Percentiles rank a stretch among this genome's conserved stretches.
Evolutionary conservation across 1,139 yeast species (phyloP).

Genomic region (Yamadazyma atlantica): DNA sequence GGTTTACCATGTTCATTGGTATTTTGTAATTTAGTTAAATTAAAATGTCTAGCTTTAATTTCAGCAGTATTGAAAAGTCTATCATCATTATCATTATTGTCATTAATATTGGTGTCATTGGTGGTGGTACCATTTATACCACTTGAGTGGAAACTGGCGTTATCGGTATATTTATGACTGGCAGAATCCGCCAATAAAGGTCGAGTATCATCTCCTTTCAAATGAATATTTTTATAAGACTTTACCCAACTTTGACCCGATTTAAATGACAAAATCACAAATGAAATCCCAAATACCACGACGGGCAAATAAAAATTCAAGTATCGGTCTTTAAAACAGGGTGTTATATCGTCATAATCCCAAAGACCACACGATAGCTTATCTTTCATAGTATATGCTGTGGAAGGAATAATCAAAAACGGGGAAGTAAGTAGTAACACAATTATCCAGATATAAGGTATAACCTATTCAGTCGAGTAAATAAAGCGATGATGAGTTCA

Average conservation of each 20-base stretch:
- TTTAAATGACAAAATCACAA: constrained; percentile 25
- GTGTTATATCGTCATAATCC: constrained; percentile 48
- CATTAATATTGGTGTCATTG: constrained; percentile 1
- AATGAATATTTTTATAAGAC: constrained; percentile 14
- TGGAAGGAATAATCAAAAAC: too few species aligned
- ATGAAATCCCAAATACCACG: constrained; percentile 31
- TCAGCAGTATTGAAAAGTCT: constrained; percentile 12
- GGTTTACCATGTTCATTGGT: constrained; percentile 55
- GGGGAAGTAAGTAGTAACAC: too few species aligned
- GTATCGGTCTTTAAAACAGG: constrained; percentile 38
- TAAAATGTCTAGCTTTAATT: constrained; percentile 51
- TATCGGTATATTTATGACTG: constrained; percentile 5
- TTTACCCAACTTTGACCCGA: constrained; percentile 14
- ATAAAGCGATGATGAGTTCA: too few species aligned
- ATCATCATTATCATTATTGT: constrained; percentile 9
- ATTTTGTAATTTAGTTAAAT: constrained; percentile 43
- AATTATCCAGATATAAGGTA: too few species aligned
- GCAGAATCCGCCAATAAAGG: constrained; percentile 30
- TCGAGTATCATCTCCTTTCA: constrained; percentile 24
- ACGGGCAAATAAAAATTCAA: constrained; percentile 38
- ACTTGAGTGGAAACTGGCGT: neutral
- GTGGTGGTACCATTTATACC: neutral
- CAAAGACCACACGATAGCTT: constrained; percentile 27
- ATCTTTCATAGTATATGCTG: constrained; percentile 1
- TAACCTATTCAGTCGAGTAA: too few species aligned